Percentiles rank a stretch among this genome's conserved stretches.
These are phyloP conservation scores for Fusarium globosum DNA, from an alignment of 2,329 filamentous ascomycete genomes.

Conservation along the genomic window DNA sequence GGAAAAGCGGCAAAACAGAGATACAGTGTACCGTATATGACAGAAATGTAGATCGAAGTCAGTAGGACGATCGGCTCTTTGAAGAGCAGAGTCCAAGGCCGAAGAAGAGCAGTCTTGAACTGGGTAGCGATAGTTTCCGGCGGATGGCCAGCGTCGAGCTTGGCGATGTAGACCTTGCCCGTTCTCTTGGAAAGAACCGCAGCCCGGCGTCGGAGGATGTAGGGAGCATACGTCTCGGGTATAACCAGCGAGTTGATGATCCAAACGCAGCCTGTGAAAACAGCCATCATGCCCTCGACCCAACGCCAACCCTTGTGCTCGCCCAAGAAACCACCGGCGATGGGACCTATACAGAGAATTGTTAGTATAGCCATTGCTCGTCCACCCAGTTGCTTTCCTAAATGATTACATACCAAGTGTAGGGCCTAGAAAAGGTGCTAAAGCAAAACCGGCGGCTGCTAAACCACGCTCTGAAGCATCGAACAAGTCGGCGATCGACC, in stretches of 20 bases:
- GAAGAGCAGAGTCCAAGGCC: conserved; percentile 74
- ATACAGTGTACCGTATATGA: conserved; percentile 66
- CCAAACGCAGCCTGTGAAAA: conserved; percentile 70
- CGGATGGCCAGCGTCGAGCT: conserved; percentile 59
- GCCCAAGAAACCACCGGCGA: conserved; percentile 71
- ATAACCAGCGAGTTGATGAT: conserved; percentile 61
- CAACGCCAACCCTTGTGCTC: conserved; percentile 72
- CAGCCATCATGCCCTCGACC: conserved; percentile 71
- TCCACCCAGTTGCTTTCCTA: not conserved
- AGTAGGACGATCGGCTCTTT: conserved; percentile 74
- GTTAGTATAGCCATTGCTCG: not conserved
- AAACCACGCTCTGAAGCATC: conserved; percentile 63
- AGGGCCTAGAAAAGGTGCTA: conserved; percentile 73
- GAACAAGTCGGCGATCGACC: conserved; percentile 72
- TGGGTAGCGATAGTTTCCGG: conserved; percentile 57
- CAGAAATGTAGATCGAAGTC: conserved; percentile 72
- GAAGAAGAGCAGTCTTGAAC: conserved; percentile 66
- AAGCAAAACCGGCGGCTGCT: conserved; percentile 69
- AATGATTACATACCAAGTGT: conserved; percentile 54
- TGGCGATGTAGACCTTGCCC: conserved; percentile 66
- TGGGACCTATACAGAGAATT: conserved; percentile 57
- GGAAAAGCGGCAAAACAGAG: conserved; percentile 66
- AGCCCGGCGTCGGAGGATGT: conserved; percentile 66
- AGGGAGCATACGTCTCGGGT: conserved; percentile 71
- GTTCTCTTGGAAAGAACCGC: conserved; percentile 62